These are phyloP conservation scores for Penicillium soppii DNA, from an alignment of 495 filamentous ascomycete genomes.

Conservation along the genomic window DNA sequence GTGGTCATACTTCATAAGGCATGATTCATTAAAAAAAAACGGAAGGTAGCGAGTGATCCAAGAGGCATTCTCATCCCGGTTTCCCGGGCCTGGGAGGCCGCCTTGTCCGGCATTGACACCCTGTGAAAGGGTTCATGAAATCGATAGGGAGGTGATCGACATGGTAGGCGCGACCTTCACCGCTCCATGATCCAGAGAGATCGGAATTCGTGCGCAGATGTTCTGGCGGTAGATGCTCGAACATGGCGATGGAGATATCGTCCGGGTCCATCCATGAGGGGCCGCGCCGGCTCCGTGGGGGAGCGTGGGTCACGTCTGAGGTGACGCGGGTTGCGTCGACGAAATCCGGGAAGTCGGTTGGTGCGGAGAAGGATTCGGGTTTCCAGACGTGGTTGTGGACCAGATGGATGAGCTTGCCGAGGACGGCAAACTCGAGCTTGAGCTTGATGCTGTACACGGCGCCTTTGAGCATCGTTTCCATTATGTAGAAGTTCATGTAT, in stretches of 20 bases:
- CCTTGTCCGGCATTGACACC: conserved; percentile 10
- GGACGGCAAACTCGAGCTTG: conserved; percentile 64
- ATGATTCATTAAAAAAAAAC: conserved; percentile 18
- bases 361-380: conserved; percentile 31
- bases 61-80: conserved; percentile 2
- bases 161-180: conserved; percentile 31
- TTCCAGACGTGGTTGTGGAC: conserved; percentile 44
- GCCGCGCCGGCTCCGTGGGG: conserved; percentile 17
- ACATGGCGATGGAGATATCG: conserved; percentile 46
- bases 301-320: conserved; percentile 41
- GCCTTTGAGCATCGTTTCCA: conserved; percentile 60
- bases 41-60: not conserved
- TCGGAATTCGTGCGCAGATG: conserved; percentile 27
- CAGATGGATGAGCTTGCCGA: conserved; percentile 48
- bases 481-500: conserved; percentile 54
- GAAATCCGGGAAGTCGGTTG: conserved; percentile 40
- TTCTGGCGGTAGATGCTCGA: conserved; percentile 31
- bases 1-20: conserved; percentile 20
- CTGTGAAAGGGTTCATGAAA: conserved; percentile 23
- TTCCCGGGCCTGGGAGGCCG: conserved; percentile 8
- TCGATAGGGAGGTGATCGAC: conserved; percentile 24
- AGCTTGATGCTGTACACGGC: conserved; percentile 65
- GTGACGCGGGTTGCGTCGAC: conserved; percentile 46
- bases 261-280: conserved; percentile 40
- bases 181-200: conserved; percentile 31